These are phyloP conservation scores for Eucalyptus cladocalyx DNA, from an alignment of 345 rosid species.

Conservation along the genomic window DNA sequence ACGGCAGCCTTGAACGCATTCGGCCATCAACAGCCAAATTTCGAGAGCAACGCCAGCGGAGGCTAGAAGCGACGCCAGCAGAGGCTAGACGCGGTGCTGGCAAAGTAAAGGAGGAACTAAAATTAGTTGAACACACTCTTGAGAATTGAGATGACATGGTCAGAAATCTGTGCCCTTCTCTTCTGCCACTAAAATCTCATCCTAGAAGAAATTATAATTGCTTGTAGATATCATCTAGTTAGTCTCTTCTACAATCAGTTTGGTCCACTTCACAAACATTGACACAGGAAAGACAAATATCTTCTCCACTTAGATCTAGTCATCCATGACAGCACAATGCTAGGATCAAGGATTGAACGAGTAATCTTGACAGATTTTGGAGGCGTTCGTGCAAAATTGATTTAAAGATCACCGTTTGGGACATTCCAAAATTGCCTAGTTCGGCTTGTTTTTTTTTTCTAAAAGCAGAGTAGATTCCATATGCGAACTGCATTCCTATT, in stretches of 20 bases:
- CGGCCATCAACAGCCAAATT: no score
- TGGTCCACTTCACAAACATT: neutral
- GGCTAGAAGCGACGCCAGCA: no score
- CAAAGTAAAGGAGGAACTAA: no score
- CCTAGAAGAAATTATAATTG: neutral
- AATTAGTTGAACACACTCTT: neutral
- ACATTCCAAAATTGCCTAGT: neutral
- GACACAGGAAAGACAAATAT: neutral
- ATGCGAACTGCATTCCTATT: neutral
- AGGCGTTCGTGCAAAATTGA: neutral
- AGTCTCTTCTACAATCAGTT: neutral
- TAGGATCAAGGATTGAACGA: neutral
- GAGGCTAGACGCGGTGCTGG: no score
- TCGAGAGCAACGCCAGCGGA: no score
- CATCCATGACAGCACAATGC: neutral
- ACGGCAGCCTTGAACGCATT: no score
- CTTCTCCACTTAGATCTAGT: neutral
- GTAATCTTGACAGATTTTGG: neutral
- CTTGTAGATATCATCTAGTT: neutral
- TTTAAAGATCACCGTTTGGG: neutral
- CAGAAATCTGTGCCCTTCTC: fast-evolving
- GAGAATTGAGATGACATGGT: neutral
- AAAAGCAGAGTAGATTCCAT: no score
- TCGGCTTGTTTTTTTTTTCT: no score
- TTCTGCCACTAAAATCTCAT: neutral